These are phyloP conservation scores for Daedalea quercina DNA, from an alignment of 768 basidiomycete genomes.

Conservation along the genomic window DNA sequence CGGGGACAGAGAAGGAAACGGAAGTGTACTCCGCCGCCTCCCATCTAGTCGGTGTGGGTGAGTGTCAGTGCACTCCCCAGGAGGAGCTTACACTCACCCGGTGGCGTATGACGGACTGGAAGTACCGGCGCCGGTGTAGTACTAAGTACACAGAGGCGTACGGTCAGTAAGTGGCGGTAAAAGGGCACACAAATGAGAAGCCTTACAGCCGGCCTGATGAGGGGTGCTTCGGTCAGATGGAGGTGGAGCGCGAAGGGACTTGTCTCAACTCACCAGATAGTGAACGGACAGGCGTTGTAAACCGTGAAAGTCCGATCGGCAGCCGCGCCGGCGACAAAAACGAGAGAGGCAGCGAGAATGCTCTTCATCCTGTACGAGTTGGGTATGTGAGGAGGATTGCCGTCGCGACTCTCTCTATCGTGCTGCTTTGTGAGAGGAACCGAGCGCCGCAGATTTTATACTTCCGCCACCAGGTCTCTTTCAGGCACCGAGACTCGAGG, in stretches of 20 bases:
- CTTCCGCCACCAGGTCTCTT: neutral
- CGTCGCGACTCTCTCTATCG: neutral
- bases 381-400: neutral
- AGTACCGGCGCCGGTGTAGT: neutral
- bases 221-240: neutral
- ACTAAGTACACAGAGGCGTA: neutral
- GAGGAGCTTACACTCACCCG: slow-evolving; percentile 15
- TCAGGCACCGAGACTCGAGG: neutral
- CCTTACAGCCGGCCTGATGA: neutral
- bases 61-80: neutral
- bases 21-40: slow-evolving; percentile 15
- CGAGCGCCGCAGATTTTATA: neutral
- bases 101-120: slow-evolving; percentile 15
- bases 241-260: neutral
- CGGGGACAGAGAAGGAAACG: slow-evolving; percentile 26
- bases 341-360: slow-evolving; percentile 3
- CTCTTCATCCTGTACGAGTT: slow-evolving; percentile 7
- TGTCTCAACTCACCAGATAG: slow-evolving; percentile 32
- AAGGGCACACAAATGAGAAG: neutral
- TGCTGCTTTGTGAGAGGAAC: neutral
- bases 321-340: slow-evolving; percentile 5
- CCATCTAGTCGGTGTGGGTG: slow-evolving; percentile 18
- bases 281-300: slow-evolving; percentile 36
- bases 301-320: slow-evolving; percentile 30
- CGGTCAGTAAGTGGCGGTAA: neutral